phyloP scores from a whole-genome alignment of 192 early-diverging fungal species.

The Chytriomyces confervae region DNA sequence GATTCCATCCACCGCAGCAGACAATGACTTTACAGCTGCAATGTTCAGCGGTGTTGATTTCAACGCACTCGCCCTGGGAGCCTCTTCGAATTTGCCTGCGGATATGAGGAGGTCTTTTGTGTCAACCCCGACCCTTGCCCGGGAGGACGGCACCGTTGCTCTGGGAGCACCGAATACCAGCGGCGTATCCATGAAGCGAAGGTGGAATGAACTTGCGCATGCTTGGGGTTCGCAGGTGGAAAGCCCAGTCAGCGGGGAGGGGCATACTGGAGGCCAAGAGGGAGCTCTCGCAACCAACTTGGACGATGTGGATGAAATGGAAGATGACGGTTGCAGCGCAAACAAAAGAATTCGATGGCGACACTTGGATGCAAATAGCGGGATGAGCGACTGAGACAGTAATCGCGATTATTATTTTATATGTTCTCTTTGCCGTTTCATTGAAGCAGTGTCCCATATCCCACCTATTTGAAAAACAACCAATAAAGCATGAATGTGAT shows the following conservation, averaged over 20 bases:
- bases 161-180: too few species aligned
- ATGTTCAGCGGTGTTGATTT: constrained; percentile 16
- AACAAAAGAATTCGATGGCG: background rate
- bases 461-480: too few species aligned
- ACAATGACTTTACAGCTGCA: background rate
- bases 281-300: background rate
- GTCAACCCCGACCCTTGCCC: too few species aligned
- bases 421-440: background rate
- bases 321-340: background rate
- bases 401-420: background rate
- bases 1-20: background rate
- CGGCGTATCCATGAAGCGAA: too few species aligned
- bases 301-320: background rate
- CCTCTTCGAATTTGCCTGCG: too few species aligned
- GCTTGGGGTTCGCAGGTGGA: too few species aligned
- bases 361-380: background rate
- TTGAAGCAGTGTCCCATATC: too few species aligned
- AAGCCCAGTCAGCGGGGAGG: background rate
- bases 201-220: too few species aligned
- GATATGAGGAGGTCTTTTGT: too few species aligned
- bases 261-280: background rate
- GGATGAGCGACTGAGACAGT: background rate
- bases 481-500: background rate
- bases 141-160: too few species aligned
- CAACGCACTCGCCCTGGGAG: background rate